These are phyloP conservation scores for Flaveria bidentis DNA, from an alignment of 129 eudicot species.

Conservation along the genomic window DNA sequence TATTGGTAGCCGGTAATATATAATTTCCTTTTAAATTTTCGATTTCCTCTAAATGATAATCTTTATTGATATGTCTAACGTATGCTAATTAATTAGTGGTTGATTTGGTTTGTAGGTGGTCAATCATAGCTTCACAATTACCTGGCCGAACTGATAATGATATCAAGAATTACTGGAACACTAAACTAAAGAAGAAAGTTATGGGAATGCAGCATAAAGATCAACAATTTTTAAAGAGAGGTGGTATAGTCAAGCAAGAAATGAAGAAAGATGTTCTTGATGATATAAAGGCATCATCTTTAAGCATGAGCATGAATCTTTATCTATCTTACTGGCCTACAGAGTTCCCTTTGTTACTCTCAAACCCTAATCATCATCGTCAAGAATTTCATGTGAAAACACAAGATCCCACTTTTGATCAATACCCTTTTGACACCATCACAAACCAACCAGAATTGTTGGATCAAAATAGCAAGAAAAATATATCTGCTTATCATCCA, in stretches of 20 bases:
- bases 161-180: slow-evolving; percentile 93
- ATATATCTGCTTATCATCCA: slow-evolving; percentile 21
- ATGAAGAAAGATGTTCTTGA: slow-evolving; percentile 37
- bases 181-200: slow-evolving; percentile 81
- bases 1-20: slow-evolving; percentile 89
- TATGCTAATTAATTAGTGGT: background rate
- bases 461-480: slow-evolving; percentile 24
- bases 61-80: background rate
- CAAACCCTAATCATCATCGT: slow-evolving; percentile 29
- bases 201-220: slow-evolving; percentile 69
- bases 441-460: slow-evolving; percentile 37
- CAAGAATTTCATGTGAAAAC: slow-evolving; percentile 35
- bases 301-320: slow-evolving; percentile 35
- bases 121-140: slow-evolving; percentile 79
- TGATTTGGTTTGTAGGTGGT: slow-evolving; percentile 58
- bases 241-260: slow-evolving; percentile 42
- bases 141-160: slow-evolving; percentile 89
- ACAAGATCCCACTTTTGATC: slow-evolving; percentile 39
- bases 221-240: slow-evolving; percentile 45
- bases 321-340: slow-evolving; percentile 45
- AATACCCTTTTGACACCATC: slow-evolving; percentile 35
- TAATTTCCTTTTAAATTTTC: background rate
- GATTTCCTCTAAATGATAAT: background rate
- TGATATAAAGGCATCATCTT: slow-evolving; percentile 27
- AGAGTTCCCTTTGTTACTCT: slow-evolving; percentile 32